Evolutionary conservation across 1,284 basidiomycete genomes (phyloP), one percentile per base, ranked within the genome.

Genomic region (Apiotrichum akiyoshidainum): DNA sequence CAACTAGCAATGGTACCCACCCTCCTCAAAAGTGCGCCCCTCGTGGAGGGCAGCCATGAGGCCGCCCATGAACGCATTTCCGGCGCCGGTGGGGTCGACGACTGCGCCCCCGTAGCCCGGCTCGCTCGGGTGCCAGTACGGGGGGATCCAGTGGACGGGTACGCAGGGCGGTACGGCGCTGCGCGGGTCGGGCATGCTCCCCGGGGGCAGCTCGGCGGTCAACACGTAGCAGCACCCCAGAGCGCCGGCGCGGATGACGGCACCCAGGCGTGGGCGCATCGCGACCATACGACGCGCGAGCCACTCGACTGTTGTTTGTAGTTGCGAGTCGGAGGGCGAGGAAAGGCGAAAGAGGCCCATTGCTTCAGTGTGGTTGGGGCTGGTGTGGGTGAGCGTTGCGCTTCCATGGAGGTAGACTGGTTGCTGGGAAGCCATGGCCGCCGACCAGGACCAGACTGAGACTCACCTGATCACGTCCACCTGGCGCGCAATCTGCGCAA

Each of bases 21-120:
- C 72, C 48, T 72, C 63, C 13, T 65, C 53, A 16, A 77, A 46
- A 42, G 57, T 59, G 41, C 65, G 56, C 19, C 68, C 72, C 49
- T 60, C 58, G 45, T 67, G 57, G 37, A 76, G 58, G 2, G 71
- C 76, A 5, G 75, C 74, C 41, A 67, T 65, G 5, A 76, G 52
- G 1, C 71, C 76, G 13, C 76, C 76, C 67, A 76, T 70, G 59
- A 77, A 75, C 22, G 72, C 70, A 58, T 78, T 78, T 1, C 76
- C 76, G 0, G 72, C 74, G 1, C 76, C 76, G 1, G 76, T 78
- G 9, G 74, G 75, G 57, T 77, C 75, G 1, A 73, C 67, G 5
- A 76, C 68, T 44, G 54, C 57, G 12, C 65, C 52, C 2, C 41
- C 45, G n/a, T 58, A 61, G 11, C 58, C 67, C 17, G 57, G 50